Conservation (phyloP, 2,329 filamentous ascomycete genomes). For the Colletotrichum spinosum region DNA sequence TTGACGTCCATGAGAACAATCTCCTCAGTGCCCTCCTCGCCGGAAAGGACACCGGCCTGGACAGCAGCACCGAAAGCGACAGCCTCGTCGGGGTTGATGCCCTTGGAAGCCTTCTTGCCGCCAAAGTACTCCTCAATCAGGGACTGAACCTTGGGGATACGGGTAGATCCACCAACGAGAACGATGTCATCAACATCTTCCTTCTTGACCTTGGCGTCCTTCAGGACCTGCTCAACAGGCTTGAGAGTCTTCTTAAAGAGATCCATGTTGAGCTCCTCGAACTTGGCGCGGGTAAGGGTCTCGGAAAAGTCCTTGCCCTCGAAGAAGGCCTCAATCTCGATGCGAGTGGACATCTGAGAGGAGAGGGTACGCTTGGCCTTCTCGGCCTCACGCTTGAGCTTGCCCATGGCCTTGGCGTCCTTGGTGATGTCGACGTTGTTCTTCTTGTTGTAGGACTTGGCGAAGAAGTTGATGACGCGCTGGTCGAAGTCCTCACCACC, state of each 20-base stretch:
- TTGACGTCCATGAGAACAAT: constrained; percentile 98
- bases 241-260: constrained; percentile 99
- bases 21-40: constrained; percentile 83
- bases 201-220: constrained; percentile 99
- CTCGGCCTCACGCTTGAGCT: constrained; percentile 99
- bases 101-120: constrained; percentile 98
- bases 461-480: constrained; percentile 94
- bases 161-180: constrained; percentile 96
- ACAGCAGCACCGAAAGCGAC: constrained; percentile 98
- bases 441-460: constrained; percentile 99
- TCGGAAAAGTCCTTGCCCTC: constrained; percentile 98
- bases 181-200: constrained; percentile 95
- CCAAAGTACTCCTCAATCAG: constrained; percentile 96
- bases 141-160: constrained; percentile 92
- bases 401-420: constrained; percentile 98
- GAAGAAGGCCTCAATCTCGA: constrained; percentile 98
- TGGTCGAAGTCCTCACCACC: constrained; percentile 99
- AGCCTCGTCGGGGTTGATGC: constrained; percentile 99
- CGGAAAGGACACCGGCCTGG: constrained; percentile 94
- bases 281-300: constrained; percentile 98
- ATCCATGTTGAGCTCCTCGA: constrained; percentile 98
- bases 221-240: constrained; percentile 98
- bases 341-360: constrained; percentile 91
- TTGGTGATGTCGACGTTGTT: constrained; percentile 91
- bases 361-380: constrained; percentile 99